Percentiles rank a stretch among this genome's conserved stretches.
phyloP scores from a whole-genome alignment of 1,284 basidiomycete species.

The Fomitopsis schrenkii region DNA sequence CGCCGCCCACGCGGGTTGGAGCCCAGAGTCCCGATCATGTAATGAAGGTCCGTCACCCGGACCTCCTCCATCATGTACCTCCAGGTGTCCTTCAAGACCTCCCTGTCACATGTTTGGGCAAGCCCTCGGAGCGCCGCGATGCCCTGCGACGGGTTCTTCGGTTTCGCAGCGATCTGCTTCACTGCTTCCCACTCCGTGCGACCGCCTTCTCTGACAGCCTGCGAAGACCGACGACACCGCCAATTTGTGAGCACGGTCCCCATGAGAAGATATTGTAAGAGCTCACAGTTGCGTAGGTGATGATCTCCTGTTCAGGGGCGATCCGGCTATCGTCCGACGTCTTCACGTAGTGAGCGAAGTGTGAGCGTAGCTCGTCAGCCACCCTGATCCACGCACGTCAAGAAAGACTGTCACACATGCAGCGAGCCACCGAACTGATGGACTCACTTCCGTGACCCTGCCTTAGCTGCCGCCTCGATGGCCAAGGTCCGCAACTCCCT shows the following conservation, averaged over 20 bases:
- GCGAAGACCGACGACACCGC: conserved; percentile 23
- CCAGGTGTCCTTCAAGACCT: conserved; percentile 55
- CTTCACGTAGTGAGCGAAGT: conserved; percentile 73
- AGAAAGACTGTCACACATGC: background rate
- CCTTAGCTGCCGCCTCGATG: conserved; percentile 63
- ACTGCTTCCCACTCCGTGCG: conserved; percentile 75
- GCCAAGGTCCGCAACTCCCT: conserved; percentile 78
- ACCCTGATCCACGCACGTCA: conserved; percentile 42
- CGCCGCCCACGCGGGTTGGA: conserved; percentile 42
- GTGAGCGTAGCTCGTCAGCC: conserved; percentile 65
- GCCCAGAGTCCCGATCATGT: conserved; percentile 45
- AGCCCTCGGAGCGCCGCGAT: conserved; percentile 64
- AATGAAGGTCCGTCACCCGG: conserved; percentile 63
- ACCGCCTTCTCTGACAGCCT: conserved; percentile 51
- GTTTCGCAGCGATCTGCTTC: conserved; percentile 67
- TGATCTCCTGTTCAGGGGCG: conserved; percentile 68
- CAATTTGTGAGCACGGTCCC: background rate
- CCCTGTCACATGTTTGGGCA: conserved; percentile 40
- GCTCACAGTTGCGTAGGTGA: conserved; percentile 48
- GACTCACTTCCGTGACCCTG: conserved; percentile 54
- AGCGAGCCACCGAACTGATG: background rate
- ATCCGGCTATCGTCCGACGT: conserved; percentile 79
- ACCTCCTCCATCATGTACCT: conserved; percentile 50
- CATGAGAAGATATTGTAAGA: conserved; percentile 16
- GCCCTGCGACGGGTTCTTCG: conserved; percentile 69